Evolutionary conservation across 2,329 filamentous ascomycete genomes (phyloP).

Genomic region (Aspergillus puulaauensis): DNA sequence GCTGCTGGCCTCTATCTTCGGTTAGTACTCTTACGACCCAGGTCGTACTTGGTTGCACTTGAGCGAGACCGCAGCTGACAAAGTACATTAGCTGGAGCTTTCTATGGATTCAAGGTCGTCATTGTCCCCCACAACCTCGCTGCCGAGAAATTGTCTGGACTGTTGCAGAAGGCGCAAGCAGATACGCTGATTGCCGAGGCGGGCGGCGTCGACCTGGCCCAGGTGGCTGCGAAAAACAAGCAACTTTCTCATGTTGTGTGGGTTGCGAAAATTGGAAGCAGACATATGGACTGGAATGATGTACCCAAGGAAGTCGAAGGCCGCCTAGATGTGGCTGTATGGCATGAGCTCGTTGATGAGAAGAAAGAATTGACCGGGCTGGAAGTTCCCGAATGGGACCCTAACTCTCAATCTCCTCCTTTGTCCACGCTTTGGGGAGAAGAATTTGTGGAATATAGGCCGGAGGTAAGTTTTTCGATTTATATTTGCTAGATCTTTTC

Average conservation of each 20-base stretch:
- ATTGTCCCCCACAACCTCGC: conserved; percentile 80
- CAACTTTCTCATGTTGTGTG: conserved; percentile 78
- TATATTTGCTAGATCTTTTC: neutral
- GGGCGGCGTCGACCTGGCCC: conserved; percentile 79
- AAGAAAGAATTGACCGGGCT: conserved; percentile 57
- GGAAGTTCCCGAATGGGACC: conserved; percentile 65
- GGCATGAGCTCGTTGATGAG: conserved; percentile 84
- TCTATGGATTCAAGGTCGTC: conserved; percentile 82
- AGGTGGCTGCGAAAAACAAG: conserved; percentile 67
- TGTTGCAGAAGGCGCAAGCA: conserved; percentile 71
- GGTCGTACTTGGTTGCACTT: neutral
- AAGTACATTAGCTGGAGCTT: conserved; percentile 66
- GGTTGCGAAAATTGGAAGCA: conserved; percentile 88
- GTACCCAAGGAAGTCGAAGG: conserved; percentile 74
- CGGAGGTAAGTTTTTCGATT: conserved; percentile 50
- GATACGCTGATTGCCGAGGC: conserved; percentile 83
- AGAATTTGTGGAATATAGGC: conserved; percentile 79
- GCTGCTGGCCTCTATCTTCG: conserved; percentile 75
- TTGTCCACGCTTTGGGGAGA: conserved; percentile 50
- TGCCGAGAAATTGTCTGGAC: conserved; percentile 65
- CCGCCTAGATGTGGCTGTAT: conserved; percentile 79
- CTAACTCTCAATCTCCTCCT: conserved; percentile 49
- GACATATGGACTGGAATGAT: conserved; percentile 94
- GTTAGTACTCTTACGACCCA: conserved; percentile 36
- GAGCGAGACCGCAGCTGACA: conserved; percentile 13